phyloP scores from a whole-genome alignment of 2,329 filamentous ascomycete species.

The Immersiporthe knoxdaviesiana region DNA sequence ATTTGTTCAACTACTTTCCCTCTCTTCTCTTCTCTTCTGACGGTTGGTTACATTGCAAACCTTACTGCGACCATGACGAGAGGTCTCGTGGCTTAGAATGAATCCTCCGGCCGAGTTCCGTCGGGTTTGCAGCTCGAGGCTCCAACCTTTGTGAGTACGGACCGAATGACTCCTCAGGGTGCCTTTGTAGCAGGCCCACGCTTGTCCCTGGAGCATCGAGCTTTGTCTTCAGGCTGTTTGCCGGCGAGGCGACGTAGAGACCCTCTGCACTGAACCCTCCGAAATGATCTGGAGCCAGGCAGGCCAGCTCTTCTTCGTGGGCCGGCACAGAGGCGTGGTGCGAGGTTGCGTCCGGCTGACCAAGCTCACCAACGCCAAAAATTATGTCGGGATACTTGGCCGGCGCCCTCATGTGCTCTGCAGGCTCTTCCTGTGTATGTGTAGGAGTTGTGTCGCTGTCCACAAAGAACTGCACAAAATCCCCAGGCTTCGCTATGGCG shows the following conservation, averaged over 20 bases:
- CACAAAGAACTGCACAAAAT: slow-evolving; percentile 69
- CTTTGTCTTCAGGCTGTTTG: slow-evolving; percentile 32
- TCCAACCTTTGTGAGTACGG: too few species aligned
- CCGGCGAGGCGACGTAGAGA: slow-evolving; percentile 17
- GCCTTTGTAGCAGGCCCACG: not conserved
- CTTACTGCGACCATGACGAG: not conserved
- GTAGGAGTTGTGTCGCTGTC: not conserved
- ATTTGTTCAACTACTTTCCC: too few species aligned
- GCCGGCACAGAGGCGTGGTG: not conserved
- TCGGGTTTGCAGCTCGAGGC: not conserved
- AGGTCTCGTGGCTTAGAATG: not conserved
- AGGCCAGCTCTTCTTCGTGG: not conserved
- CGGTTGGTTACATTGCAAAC: not conserved
- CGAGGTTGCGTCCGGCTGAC: not conserved
- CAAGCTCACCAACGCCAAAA: slow-evolving; percentile 26
- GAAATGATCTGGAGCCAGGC: slow-evolving; percentile 22
- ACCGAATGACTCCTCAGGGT: not conserved
- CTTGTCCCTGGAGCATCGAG: slow-evolving; percentile 30
- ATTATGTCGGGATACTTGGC: slow-evolving; percentile 15
- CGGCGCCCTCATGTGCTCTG: not conserved
- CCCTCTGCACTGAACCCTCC: slow-evolving; percentile 28
- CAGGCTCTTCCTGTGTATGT: slow-evolving; percentile 36
- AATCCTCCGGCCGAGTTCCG: not conserved
- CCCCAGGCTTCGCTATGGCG: slow-evolving; percentile 64
- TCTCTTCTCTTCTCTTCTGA: not conserved